These are phyloP conservation scores for Begonia peltatifolia DNA, from an alignment of 306 rosid species.

Conservation along the genomic window DNA sequence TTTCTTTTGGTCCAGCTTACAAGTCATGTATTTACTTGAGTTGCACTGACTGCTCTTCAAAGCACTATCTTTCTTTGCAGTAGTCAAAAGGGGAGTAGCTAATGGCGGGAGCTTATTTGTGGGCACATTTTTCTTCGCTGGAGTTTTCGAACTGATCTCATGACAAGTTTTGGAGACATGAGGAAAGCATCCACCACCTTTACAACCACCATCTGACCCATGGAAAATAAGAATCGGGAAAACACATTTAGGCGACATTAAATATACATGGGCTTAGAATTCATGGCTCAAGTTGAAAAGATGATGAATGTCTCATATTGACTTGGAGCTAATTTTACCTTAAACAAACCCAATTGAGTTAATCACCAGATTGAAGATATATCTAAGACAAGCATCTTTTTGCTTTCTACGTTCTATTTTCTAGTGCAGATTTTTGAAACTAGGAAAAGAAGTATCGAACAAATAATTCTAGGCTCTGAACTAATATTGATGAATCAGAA, in stretches of 20 bases:
- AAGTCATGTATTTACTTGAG: constrained; percentile 19
- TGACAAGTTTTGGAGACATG: constrained; percentile 23
- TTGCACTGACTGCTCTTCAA: constrained; percentile 22
- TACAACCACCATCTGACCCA: constrained; percentile 25
- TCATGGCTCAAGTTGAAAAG: too few species aligned
- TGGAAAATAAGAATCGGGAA: constrained; percentile 12
- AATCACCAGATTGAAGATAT: too few species aligned
- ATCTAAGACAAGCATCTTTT: too few species aligned
- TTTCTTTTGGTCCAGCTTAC: constrained; percentile 31
- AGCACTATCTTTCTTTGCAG: constrained; percentile 23
- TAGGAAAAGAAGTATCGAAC: too few species aligned
- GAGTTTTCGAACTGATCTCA: constrained; percentile 24
- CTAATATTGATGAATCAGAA: too few species aligned
- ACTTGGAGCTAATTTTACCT: too few species aligned
- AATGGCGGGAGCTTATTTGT: constrained; percentile 52
- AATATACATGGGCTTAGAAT: too few species aligned
- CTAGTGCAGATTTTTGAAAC: too few species aligned
- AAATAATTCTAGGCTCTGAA: too few species aligned
- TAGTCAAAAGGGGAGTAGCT: constrained; percentile 25
- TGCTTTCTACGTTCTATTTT: too few species aligned
- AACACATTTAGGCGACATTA: constrained; percentile 7
- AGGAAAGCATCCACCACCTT: constrained; percentile 23
- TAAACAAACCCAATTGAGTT: too few species aligned
- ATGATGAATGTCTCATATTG: too few species aligned
- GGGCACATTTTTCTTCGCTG: constrained; percentile 45